Evolutionary conservation across 169 alveolate genomes (phyloP), one percentile per base, ranked within the genome.

Genomic region (Plasmodium chabaudi): DNA sequence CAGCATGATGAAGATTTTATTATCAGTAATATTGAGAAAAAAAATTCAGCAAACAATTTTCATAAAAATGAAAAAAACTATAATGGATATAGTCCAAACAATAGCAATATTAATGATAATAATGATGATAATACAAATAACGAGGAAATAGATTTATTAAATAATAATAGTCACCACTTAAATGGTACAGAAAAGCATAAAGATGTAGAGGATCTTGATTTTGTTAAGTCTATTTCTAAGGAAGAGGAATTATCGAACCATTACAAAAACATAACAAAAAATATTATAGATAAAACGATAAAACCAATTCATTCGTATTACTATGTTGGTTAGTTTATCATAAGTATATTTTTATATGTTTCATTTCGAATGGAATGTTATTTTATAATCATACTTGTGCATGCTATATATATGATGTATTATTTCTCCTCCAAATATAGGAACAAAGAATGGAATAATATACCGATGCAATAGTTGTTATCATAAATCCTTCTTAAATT

Each of bases 391-490:
- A 51, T 15, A 51, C 6, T 12, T 51, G 59, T 21, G 17, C 59
- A 51, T 15, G 17, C 9, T 51, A 15, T 51, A 51, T 51, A 67
- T 21, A 68, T 46, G 1, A 7, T 34, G 42, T 5, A 34, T 34
- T 34, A 34, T 34, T 34, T 34, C 0, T 5, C 0, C 42, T 34
- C 5, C 42, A 3, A 34, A 34, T 34, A 34, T 67, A 79, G 89
- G 89, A n/a, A 51, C 89, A 79, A 64, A 67, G 51, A 79, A 79
- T 67, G 89, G 89, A 17, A 51, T 79, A 79, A 79, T 79, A 67
- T 79, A 79, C 82, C 42, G 89, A 53, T 79, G 89, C 82, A 79
- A 79, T 55, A 79, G 89, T n/a, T 79, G 89, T 72, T 79, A 79
- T 67, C 67, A 79, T 9, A 79, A 79, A 51, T 79, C 89, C 34